phyloP scores from a whole-genome alignment of 495 filamentous ascomycete genomes.

The Aspergillus saccharolyticus region DNA sequence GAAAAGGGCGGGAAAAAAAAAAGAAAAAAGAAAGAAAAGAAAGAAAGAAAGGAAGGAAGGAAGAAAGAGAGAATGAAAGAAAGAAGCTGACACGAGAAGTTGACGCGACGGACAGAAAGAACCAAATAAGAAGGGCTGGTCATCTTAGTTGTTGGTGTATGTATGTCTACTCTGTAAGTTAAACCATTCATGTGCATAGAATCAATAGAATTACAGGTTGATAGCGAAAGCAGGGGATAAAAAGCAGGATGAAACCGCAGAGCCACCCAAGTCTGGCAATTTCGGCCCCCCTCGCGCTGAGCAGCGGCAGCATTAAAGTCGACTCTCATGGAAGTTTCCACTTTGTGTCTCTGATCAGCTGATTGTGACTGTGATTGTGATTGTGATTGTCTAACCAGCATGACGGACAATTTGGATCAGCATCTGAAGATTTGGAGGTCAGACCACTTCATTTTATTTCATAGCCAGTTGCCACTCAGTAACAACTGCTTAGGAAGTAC shows the following conservation, averaged over 20 bases:
- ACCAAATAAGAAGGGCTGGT: background rate
- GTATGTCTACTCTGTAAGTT: no score
- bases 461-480: no score
- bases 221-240: slow-evolving; percentile 10
- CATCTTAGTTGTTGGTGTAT: background rate
- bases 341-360: no score
- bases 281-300: no score
- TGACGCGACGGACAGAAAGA: background rate
- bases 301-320: background rate
- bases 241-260: slow-evolving; percentile 4
- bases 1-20: background rate
- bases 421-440: no score
- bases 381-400: no score
- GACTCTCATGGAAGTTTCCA: no score
- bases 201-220: background rate
- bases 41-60: background rate
- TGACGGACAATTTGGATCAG: no score
- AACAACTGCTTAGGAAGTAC: no score
- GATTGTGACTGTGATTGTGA: no score
- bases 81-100: slow-evolving; percentile 1
- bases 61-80: background rate
- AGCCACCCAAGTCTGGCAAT: slow-evolving; percentile 10
- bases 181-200: background rate
- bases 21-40: background rate
- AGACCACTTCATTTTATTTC: no score